Evolutionary conservation across 1,284 basidiomycete genomes (phyloP).

Genomic region (Trametes versicolor): DNA sequence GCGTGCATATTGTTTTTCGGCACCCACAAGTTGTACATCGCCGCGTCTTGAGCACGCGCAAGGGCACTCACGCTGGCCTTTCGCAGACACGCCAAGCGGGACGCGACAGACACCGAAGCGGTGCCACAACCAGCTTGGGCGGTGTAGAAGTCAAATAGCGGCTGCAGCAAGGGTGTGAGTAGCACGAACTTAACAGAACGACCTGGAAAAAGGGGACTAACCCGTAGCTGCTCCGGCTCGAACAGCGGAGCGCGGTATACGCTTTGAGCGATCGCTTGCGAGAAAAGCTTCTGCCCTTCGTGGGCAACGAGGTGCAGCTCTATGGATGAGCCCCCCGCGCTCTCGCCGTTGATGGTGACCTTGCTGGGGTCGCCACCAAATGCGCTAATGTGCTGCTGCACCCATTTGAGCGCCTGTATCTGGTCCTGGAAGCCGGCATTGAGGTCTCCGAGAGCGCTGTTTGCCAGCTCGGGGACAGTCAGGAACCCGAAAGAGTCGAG

Average conservation of each 20-base stretch:
- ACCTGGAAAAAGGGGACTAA: slow-evolving; percentile 37
- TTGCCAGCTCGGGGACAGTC: slow-evolving; percentile 52
- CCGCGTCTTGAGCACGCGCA: slow-evolving; percentile 63
- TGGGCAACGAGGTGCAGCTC: slow-evolving; percentile 64
- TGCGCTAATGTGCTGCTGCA: slow-evolving; percentile 63
- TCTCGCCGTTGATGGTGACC: slow-evolving; percentile 72
- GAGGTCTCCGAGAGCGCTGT: slow-evolving; percentile 55
- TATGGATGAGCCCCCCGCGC: slow-evolving; percentile 65
- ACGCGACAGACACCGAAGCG: slow-evolving; percentile 42
- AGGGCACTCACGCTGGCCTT: slow-evolving; percentile 58
- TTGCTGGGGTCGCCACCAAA: slow-evolving; percentile 70
- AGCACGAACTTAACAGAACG: background rate
- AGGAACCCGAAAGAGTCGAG: slow-evolving; percentile 56
- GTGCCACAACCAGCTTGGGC: slow-evolving; percentile 56
- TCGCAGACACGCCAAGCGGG: slow-evolving; percentile 57
- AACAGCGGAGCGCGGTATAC: slow-evolving; percentile 61
- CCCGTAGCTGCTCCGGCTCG: slow-evolving; percentile 58
- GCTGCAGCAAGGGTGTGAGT: slow-evolving; percentile 42
- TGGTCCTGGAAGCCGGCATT: slow-evolving; percentile 75
- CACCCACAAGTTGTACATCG: slow-evolving; percentile 43
- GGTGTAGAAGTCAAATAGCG: slow-evolving; percentile 61
- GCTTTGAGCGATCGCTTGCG: slow-evolving; percentile 66
- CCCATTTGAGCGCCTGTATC: slow-evolving; percentile 68
- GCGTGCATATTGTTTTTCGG: background rate
- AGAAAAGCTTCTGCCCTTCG: slow-evolving; percentile 53